Evolutionary conservation across 805 yeast species (phyloP), one percentile per base, ranked within the genome.

Genomic region (Saccharomyces kudriavzevii): DNA sequence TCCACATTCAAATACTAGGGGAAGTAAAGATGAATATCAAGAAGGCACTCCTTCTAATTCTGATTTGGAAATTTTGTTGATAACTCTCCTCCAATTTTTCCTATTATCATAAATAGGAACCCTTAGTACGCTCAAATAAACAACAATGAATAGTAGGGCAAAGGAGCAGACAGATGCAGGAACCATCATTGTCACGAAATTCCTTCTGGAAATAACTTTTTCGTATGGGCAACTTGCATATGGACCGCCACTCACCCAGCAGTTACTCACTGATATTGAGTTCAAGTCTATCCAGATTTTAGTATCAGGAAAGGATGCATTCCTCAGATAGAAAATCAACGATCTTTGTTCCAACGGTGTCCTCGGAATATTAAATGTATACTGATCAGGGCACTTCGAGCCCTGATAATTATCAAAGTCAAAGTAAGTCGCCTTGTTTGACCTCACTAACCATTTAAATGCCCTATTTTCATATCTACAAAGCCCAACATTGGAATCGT

Each of bases 31-130:
- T 17, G 10, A 17, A 8, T 35, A 17, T 63, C 64, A 89, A 2
- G 89, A 81, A 11, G 97, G 96, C 8, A 89, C 92, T 4, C 97
- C 97, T 67, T 91, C 96, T 59, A 80, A 83, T 54, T 87, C 94
- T 49, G 81, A 71, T 57, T 81, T 80, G 30, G 83, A 74, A 54
- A 77, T 77, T 58, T 81, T 80, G 49, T 80, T 80, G 35, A 79
- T 68, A 6, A 84, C 64, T 50, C 75, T 77, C 60, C 78, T 80
- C 84, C 92, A 83, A 55, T 82, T 76, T 55, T 78, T 83, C 58
- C 87, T 76, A 63, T 85, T 86, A 52, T 79, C 80, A 59, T 83
- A 88, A 22, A 90, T 78, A 1, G 97, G 96, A 8, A 82, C 78
- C 40, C 72, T 69, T 57, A 84, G 76, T 51, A 83, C 67, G 59